Percentiles rank a stretch among this genome's conserved stretches.
Evolutionary conservation across 495 filamentous ascomycete genomes (phyloP).

Genomic region (Delitschia confertaspora): DNA sequence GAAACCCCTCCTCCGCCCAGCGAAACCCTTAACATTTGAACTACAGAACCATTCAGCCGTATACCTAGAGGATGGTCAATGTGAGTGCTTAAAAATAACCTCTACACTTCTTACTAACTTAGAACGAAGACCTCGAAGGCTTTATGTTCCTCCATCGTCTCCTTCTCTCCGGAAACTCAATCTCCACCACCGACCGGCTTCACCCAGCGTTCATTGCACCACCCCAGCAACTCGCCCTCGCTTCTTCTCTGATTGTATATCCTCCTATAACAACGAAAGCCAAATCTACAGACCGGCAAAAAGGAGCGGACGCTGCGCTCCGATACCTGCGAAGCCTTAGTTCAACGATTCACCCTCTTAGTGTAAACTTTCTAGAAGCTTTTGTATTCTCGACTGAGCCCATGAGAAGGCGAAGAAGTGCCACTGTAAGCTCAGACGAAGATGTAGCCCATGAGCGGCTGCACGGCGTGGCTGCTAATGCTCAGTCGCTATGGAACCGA

Average conservation of each 20-base stretch:
- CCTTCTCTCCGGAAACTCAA: conserved; percentile 47
- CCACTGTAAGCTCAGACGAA: neutral
- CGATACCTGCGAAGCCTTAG: conserved; percentile 50
- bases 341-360: conserved; percentile 43
- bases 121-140: conserved; percentile 52
- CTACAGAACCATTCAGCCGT: conserved; percentile 21
- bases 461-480: conserved; percentile 47
- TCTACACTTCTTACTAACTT: neutral
- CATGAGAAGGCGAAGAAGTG: neutral
- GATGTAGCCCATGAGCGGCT: conserved; percentile 39
- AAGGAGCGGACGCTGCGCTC: conserved; percentile 47
- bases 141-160: conserved; percentile 59
- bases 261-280: conserved; percentile 57
- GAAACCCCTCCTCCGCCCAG: conserved; percentile 6
- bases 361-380: conserved; percentile 42
- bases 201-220: conserved; percentile 43
- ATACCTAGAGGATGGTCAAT: conserved; percentile 22
- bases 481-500: conserved; percentile 59
- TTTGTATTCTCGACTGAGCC: conserved; percentile 42
- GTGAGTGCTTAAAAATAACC: conserved; percentile 1
- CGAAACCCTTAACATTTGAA: conserved; percentile 17
- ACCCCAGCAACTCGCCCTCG: conserved; percentile 54
- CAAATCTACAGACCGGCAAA: conserved; percentile 41
- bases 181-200: conserved; percentile 11
- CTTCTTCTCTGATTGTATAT: conserved; percentile 60